Percentiles rank a stretch among this genome's conserved stretches.
Evolutionary conservation across 2,329 filamentous ascomycete species (phyloP).

Genomic region (Aspergillus alliaceus): DNA sequence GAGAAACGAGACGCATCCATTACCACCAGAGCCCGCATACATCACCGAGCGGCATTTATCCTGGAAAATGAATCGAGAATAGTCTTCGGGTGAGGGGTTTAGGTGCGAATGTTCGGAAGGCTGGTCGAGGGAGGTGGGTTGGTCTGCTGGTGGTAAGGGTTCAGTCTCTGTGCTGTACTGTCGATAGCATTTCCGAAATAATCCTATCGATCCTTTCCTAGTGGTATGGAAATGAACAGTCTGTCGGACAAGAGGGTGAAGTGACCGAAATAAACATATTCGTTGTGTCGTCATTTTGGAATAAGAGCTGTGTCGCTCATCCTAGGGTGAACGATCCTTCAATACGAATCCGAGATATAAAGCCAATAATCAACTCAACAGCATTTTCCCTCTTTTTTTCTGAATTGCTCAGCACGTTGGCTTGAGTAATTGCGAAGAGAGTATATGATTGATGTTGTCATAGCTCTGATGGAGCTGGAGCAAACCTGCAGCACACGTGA

Average conservation of each 20-base stretch:
- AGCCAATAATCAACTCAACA: not conserved
- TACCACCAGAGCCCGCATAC: slow-evolving; percentile 77
- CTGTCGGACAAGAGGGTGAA: slow-evolving; percentile 19
- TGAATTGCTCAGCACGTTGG: not conserved
- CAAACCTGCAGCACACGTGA: not conserved
- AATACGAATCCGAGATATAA: not conserved
- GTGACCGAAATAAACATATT: slow-evolving; percentile 18
- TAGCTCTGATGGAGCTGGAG: too few species aligned
- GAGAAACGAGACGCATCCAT: slow-evolving; percentile 91
- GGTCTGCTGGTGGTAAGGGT: slow-evolving; percentile 7
- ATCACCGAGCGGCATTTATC: slow-evolving; percentile 80
- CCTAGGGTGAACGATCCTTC: not conserved
- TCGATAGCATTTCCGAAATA: slow-evolving; percentile 13
- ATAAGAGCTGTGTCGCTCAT: slow-evolving; percentile 16
- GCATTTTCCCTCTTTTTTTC: slow-evolving; percentile 1
- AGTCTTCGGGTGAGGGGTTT: slow-evolving; percentile 81
- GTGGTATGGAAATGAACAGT: slow-evolving; percentile 12
- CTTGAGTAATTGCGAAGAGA: not conserved
- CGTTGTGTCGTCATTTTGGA: slow-evolving; percentile 22
- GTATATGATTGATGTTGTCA: not conserved
- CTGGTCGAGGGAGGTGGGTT: slow-evolving; percentile 15
- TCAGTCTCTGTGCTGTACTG: slow-evolving; percentile 24
- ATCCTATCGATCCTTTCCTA: slow-evolving; percentile 9
- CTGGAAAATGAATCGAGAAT: slow-evolving; percentile 77
- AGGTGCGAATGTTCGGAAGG: slow-evolving; percentile 56